Evolutionary conservation across 192 early-diverging fungal species (phyloP), one percentile per base, ranked within the genome.

Genomic region (Coemansia sp.): DNA sequence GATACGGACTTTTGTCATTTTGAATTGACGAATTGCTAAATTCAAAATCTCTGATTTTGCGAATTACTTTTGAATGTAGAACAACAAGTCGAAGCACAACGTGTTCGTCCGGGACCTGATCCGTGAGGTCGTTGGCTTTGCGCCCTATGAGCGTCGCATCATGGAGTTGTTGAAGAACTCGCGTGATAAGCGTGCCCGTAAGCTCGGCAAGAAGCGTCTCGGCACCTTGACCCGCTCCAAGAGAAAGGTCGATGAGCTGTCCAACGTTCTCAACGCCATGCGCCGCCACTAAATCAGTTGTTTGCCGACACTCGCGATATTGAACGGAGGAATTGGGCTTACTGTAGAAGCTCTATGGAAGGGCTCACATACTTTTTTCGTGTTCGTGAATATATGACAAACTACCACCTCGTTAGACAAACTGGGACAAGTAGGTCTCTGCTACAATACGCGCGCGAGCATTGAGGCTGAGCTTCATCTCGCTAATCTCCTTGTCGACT

Each of bases 161-260:
- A 97, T 99, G 96, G 97, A 99, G 89, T 88, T 99, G 91, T 85
- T 99, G 80, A 96, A 95, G 90, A 97, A 97, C 92, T 94, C 93
- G 83, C 95, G 95, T 85, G 97, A 99, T 84, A 99, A 99, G 95
- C 93, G 97, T 79, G 97, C 97, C 62, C 89, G 93, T 83, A 95
- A 94, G 90, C 89, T 99, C 64, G 93, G 95, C 74, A 99, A 99
- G 92, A 93, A 90, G 87, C 94, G 89, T 69, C 89, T 99, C 72
- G 97, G 97, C 75, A 95, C 95, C 66, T 90, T 96, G 76, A 78
- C 88, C 78, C 96, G 96, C 77, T 92, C 94, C 82, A 99, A 99
- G 93, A 90, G 87, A 72, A 99, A 99, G 93, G 92, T 99, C 76
- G 97, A 99, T 70, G 96, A 99, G 87, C 90, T 99, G 76, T 85